Evolutionary conservation across 1,139 yeast species (phyloP).

Genomic region (Candida tropicalis): DNA sequence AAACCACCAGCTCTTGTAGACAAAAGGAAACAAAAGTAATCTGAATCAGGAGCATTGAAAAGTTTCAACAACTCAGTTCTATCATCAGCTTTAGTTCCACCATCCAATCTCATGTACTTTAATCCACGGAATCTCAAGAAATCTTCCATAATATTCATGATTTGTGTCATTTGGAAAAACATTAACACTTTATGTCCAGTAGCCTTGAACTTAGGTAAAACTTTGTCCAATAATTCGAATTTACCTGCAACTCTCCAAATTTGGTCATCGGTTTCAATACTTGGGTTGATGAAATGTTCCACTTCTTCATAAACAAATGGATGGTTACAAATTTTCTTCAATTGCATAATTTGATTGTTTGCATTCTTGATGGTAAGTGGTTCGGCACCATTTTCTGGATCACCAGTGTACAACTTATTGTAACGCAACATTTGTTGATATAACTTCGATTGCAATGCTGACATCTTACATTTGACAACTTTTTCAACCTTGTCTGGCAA

Average conservation of each 20-base stretch:
- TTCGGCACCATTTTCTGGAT: slow-evolving; percentile 42
- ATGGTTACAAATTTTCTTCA: slow-evolving; percentile 94
- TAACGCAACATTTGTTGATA: slow-evolving; percentile 78
- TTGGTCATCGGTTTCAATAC: slow-evolving; percentile 63
- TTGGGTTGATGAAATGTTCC: slow-evolving; percentile 82
- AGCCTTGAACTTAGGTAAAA: slow-evolving; percentile 72
- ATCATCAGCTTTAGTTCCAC: slow-evolving; percentile 82
- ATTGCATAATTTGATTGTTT: slow-evolving; percentile 92
- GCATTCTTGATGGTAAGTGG: slow-evolving; percentile 75
- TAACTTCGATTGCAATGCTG: slow-evolving; percentile 78
- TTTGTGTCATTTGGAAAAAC: slow-evolving; percentile 87
- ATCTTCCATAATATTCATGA: slow-evolving; percentile 90
- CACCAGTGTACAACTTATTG: slow-evolving; percentile 67
- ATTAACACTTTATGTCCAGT: slow-evolving; percentile 80
- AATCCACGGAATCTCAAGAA: slow-evolving; percentile 63
- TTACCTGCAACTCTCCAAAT: slow-evolving; percentile 82
- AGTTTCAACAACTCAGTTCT: slow-evolving; percentile 68
- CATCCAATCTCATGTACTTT: slow-evolving; percentile 79
- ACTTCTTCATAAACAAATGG: slow-evolving; percentile 97
- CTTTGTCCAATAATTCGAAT: slow-evolving; percentile 73
- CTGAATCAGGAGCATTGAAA: slow-evolving; percentile 74
- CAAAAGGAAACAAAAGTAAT: slow-evolving; percentile 73
- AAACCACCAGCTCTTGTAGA: slow-evolving; percentile 92
- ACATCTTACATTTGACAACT: slow-evolving; percentile 92
- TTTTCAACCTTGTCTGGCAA: slow-evolving; percentile 94